Evolutionary conservation across 805 yeast species (phyloP), one percentile per base, ranked within the genome.

Genomic region (Ogataea populi-albae): DNA sequence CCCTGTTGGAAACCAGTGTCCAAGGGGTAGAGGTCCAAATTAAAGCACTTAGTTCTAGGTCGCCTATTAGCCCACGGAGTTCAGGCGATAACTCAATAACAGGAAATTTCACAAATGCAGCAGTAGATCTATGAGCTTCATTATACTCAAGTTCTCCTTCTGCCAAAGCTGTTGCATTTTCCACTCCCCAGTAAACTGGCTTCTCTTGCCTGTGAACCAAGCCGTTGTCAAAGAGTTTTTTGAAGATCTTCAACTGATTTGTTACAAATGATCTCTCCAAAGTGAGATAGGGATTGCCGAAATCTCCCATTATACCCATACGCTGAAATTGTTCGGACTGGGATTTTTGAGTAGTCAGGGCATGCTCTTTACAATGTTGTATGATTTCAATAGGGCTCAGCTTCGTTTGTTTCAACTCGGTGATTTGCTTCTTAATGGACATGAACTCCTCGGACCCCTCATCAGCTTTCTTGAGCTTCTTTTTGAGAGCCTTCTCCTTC

Each of bases 21-120:
- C 99, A 93, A 0, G 98, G 97, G 1, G 98, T 93, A 1, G 96
- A 89, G 0, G 99, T 93, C 99, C 99, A 93, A 38, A 93, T 86
- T 42, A 85, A 52, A 5, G 69, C 72, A 16, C 43, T 34, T 1
- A 69, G 26, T 4, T 30, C 22, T 11, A 30, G 21, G 3, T 30
- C 27, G 10, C 35, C 24, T 4, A 32, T 11, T 4, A 59, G 34
- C 2, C 40, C 38, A 4, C 43, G 35, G 1, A 68, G 52, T 1
- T 52, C 43, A 0, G 48, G 47, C 0, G 61, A 43, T 3, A 32
- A 17, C 4, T 41, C 38, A 1, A 59, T 37, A 2, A 80, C 44
- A 7, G 88, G 88, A 46, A 84, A 88, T 47, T 75, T 78, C 6
- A 84, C 77, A 53, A 71, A 79, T 0, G 76, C 78, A 3, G 96